These are phyloP conservation scores for Lolium perenne DNA, from an alignment of 176 grass and related monocot species.

Conservation along the genomic window DNA sequence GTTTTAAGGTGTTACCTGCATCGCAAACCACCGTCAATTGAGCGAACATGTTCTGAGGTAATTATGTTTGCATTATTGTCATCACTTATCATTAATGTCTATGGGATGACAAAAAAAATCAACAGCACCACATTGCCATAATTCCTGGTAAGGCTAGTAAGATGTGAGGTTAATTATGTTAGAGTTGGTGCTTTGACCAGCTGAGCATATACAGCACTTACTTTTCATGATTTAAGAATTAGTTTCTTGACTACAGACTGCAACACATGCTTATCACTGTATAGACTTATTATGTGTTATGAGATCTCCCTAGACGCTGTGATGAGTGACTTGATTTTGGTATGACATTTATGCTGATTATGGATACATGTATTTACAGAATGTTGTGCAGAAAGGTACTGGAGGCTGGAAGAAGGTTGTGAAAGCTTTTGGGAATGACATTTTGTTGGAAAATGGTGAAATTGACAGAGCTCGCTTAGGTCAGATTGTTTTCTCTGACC, in stretches of 20 bases:
- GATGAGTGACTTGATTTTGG: background rate
- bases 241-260: background rate
- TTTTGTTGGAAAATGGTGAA: constrained; percentile 85
- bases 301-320: background rate
- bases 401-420: constrained; percentile 90
- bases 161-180: background rate
- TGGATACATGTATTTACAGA: constrained; percentile 51
- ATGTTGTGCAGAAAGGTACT: constrained; percentile 80
- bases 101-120: background rate
- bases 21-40: background rate
- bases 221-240: background rate
- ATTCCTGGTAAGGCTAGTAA: background rate
- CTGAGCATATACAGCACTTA: background rate
- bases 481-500: constrained; percentile 86
- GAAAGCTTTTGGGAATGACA: constrained; percentile 76
- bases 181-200: background rate
- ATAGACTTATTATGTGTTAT: background rate
- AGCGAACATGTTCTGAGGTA: background rate
- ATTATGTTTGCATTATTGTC: background rate
- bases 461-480: constrained; percentile 80
- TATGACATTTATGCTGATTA: constrained; percentile 21
- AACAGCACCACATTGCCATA: background rate
- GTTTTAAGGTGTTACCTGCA: background rate
- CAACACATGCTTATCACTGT: background rate
- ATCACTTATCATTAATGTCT: background rate